Conservation (phyloP, 202 grass and related monocot genomes). For the Schoenoplectus tabernaemontani region DNA sequence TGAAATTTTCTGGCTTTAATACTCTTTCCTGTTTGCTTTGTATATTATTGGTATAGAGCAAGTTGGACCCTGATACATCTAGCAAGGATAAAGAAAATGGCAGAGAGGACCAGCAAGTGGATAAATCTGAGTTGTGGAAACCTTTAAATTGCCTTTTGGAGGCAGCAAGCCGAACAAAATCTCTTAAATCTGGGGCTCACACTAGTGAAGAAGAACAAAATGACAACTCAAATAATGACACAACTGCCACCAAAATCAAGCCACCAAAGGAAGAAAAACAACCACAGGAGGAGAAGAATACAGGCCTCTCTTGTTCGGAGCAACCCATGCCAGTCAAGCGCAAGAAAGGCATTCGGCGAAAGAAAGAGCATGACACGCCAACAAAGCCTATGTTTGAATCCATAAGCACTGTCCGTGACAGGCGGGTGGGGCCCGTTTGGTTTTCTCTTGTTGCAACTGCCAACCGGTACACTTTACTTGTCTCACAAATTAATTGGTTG, state of each 20-base stretch:
- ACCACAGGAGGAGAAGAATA: conserved; percentile 12
- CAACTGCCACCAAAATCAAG: conserved; percentile 23
- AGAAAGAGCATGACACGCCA: conserved; percentile 21
- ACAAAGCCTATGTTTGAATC: conserved; percentile 26
- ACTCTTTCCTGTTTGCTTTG: conserved; percentile 2
- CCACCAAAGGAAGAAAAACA: conserved; percentile 17
- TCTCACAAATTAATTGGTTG: neutral
- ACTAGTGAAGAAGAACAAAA: conserved; percentile 35
- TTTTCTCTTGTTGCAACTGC: conserved; percentile 61
- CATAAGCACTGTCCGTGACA: conserved; percentile 29
- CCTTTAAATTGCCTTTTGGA: conserved; percentile 46
- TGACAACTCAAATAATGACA: conserved; percentile 29
- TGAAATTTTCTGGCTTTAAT: conserved; percentile 6
- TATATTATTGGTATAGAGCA: conserved; percentile 46
- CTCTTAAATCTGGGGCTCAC: conserved; percentile 34
- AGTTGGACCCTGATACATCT: conserved; percentile 35
- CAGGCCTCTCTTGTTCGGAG: neutral
- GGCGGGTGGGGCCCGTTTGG: conserved; percentile 51
- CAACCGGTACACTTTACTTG: conserved; percentile 44
- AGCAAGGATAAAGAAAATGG: conserved; percentile 34
- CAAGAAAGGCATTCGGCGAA: conserved; percentile 25
- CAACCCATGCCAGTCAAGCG: neutral
- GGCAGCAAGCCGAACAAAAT: conserved; percentile 41
- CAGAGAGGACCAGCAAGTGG: conserved; percentile 34
- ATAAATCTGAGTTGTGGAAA: conserved; percentile 53